Conservation (phyloP, 208 protist species). For the Angomonas desouzai region DNA sequence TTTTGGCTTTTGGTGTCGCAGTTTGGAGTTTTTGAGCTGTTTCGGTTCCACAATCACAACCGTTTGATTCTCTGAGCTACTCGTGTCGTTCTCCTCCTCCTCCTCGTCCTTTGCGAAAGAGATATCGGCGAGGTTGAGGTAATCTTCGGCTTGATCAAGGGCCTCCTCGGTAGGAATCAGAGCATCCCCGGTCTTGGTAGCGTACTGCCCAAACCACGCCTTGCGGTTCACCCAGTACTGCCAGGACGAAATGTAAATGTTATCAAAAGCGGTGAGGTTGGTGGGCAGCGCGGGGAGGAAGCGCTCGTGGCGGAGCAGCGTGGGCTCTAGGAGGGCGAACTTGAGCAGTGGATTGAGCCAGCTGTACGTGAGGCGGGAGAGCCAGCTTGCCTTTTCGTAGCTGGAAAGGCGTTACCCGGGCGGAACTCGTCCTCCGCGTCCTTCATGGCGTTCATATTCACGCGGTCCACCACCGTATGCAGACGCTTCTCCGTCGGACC, state of each 20-base stretch:
- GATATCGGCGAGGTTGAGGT: conserved; percentile 19
- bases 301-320: conserved; percentile 53
- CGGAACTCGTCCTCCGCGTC: conserved; percentile 56
- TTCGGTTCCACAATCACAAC: conserved; percentile 41
- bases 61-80: conserved; percentile 50
- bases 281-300: conserved; percentile 59
- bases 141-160: conserved; percentile 34
- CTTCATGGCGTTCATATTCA: conserved; percentile 36
- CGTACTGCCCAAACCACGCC: conserved; percentile 32
- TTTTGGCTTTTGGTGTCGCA: conserved; percentile 37
- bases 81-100: conserved; percentile 29
- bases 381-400: conserved; percentile 34
- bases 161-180: conserved; percentile 44
- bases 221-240: conserved; percentile 52
- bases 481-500: not conserved
- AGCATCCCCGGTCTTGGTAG: conserved; percentile 31
- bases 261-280: conserved; percentile 38
- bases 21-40: conserved; percentile 33
- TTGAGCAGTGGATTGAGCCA: conserved; percentile 65
- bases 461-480: conserved; percentile 26
- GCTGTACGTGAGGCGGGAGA: conserved; percentile 41
- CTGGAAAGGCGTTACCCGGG: conserved; percentile 58
- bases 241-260: conserved; percentile 42
- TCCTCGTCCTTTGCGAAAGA: conserved; percentile 15
- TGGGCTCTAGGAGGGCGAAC: conserved; percentile 47